Evolutionary conservation across 176 grass and related monocot genomes (phyloP).

Genomic region (Avena atlantica): DNA sequence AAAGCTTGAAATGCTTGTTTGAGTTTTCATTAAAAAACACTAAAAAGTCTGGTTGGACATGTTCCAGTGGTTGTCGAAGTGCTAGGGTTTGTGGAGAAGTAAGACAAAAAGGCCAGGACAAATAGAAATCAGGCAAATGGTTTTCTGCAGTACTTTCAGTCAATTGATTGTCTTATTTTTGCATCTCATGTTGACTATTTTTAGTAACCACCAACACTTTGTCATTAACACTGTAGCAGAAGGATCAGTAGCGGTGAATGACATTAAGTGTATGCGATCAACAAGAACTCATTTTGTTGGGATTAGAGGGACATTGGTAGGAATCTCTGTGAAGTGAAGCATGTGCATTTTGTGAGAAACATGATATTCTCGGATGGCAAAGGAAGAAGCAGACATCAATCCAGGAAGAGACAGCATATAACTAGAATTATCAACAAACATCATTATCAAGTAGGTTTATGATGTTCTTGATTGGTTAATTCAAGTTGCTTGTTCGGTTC

Average conservation of each 20-base stretch:
- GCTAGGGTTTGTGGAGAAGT: background rate
- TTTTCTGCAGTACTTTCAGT: background rate
- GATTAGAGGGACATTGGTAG: background rate
- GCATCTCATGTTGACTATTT: background rate
- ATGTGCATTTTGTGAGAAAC: background rate
- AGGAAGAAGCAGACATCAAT: background rate
- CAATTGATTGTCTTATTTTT: background rate
- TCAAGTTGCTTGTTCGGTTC: background rate
- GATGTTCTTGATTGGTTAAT: background rate
- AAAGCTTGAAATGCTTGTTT: background rate
- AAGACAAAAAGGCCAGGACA: background rate
- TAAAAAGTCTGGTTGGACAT: background rate
- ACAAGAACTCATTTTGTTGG: background rate
- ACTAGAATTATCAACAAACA: constrained; percentile 5
- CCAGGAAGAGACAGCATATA: background rate
- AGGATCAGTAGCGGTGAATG: background rate
- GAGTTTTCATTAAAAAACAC: background rate
- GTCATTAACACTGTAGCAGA: background rate
- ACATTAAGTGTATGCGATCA: background rate
- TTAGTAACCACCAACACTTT: background rate
- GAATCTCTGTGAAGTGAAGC: background rate
- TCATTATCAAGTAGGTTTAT: background rate
- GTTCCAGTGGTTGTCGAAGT: background rate
- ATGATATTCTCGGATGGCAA: background rate
- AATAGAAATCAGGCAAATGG: background rate